Evolutionary conservation across 306 rosid genomes (phyloP).

Genomic region (Prunus mume): DNA sequence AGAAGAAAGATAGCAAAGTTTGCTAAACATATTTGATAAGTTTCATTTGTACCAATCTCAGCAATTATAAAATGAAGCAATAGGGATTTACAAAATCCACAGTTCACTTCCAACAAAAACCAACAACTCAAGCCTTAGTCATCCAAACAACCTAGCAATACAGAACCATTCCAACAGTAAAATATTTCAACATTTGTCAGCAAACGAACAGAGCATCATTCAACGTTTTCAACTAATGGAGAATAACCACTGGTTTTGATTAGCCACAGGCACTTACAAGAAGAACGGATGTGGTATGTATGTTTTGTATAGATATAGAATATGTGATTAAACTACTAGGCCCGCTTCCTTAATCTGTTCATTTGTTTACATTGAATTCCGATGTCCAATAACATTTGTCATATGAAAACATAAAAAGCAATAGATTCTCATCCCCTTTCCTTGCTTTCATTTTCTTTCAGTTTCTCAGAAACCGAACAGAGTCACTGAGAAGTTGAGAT

Average conservation of each 20-base stretch:
- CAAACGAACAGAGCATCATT: neutral
- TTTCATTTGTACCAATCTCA: neutral
- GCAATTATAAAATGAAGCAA: neutral
- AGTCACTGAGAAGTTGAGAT: neutral
- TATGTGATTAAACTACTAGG: neutral
- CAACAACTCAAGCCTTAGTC: neutral
- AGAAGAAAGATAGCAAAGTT: too few relatives aligned
- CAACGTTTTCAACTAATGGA: neutral
- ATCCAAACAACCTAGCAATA: neutral
- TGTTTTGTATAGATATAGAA: neutral
- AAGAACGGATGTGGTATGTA: neutral
- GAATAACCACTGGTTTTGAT: neutral
- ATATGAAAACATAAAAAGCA: neutral
- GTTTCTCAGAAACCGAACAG: conserved; percentile 22
- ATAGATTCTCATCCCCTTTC: neutral
- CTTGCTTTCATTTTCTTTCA: neutral
- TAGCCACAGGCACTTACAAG: neutral
- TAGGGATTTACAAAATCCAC: neutral
- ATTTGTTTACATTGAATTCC: neutral
- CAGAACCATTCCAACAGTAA: neutral
- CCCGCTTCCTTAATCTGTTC: neutral
- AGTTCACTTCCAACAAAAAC: neutral
- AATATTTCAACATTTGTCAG: neutral
- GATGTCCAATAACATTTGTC: neutral
- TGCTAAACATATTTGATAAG: too few relatives aligned